A percentile compares a stretch with the other conserved stretches of the same genome.
phyloP scores from a whole-genome alignment of 768 basidiomycete genomes.

The Tubosaeta sp. region DNA sequence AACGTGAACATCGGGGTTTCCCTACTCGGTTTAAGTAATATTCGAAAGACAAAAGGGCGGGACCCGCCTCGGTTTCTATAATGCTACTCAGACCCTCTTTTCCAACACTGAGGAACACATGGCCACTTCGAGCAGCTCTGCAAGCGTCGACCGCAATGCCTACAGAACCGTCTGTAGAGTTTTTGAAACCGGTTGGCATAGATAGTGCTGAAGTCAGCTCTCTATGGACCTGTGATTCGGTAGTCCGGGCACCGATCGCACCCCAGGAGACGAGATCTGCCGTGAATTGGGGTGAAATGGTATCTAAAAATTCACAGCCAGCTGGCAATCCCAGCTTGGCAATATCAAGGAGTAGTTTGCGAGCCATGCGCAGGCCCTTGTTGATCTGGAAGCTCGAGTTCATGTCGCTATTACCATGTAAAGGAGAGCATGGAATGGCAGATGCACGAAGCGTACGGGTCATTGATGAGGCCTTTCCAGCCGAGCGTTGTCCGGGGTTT shows the following conservation, averaged over 20 bases:
- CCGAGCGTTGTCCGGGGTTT: constrained; percentile 95
- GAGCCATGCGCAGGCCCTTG: constrained; percentile 86
- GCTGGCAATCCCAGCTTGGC: constrained; percentile 88
- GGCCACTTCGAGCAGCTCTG: constrained; percentile 82
- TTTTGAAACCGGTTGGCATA: constrained; percentile 98
- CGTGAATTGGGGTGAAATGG: constrained; percentile 80
- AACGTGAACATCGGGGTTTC: constrained; percentile 88
- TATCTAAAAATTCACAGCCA: constrained; percentile 94
- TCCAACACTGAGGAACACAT: constrained; percentile 95
- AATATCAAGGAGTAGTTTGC: constrained; percentile 82
- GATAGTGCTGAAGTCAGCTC: constrained; percentile 85
- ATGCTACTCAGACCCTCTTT: constrained; percentile 95
- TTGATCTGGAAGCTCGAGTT: constrained; percentile 95
- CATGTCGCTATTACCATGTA: constrained; percentile 47
- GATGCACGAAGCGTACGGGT: constrained; percentile 47
- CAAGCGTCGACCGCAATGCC: constrained; percentile 94
- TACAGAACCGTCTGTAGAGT: constrained; percentile 91
- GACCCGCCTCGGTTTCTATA: constrained; percentile 81
- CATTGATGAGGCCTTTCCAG: constrained; percentile 99
- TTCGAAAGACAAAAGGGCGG: not conserved
- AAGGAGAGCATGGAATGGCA: not conserved
- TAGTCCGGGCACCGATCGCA: constrained; percentile 91
- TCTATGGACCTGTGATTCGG: constrained; percentile 90
- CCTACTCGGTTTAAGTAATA: constrained; percentile 42
- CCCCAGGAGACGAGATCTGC: constrained; percentile 95